phyloP scores from a whole-genome alignment of 2,329 filamentous ascomycete genomes.

The Ustulina deusta region DNA sequence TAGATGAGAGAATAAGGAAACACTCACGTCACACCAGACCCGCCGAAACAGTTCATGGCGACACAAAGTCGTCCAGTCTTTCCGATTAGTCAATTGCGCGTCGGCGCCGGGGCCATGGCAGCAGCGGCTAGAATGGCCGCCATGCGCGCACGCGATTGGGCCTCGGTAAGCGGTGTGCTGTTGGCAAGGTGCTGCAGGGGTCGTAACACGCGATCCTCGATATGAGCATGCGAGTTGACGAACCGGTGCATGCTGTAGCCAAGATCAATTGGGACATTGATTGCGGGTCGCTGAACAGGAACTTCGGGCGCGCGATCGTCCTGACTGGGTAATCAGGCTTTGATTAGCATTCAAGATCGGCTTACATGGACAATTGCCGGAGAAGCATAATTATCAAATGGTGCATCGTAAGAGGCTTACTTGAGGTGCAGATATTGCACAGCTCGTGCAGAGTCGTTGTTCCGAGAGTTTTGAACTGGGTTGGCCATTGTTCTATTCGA shows the following conservation, averaged over 20 bases:
- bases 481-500: slow-evolving; percentile 41
- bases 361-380: neutral
- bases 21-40: neutral
- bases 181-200: slow-evolving; percentile 39
- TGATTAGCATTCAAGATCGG: neutral
- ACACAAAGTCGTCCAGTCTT: neutral
- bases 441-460: slow-evolving; percentile 43
- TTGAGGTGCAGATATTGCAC: slow-evolving; percentile 46
- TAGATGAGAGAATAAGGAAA: neutral
- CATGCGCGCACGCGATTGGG: slow-evolving; percentile 48
- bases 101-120: slow-evolving; percentile 19
- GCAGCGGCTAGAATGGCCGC: slow-evolving; percentile 41
- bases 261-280: slow-evolving; percentile 45
- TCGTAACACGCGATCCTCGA: slow-evolving; percentile 44
- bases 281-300: slow-evolving; percentile 36
- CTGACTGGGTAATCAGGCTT: slow-evolving; percentile 29
- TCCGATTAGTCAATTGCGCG: slow-evolving; percentile 31
- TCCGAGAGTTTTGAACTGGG: slow-evolving; percentile 31
- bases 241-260: slow-evolving; percentile 48
- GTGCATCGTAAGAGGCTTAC: slow-evolving; percentile 36
- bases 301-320: slow-evolving; percentile 33
- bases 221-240: slow-evolving; percentile 44
- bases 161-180: slow-evolving; percentile 44
- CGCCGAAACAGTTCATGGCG: neutral
- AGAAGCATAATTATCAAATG: neutral